A percentile compares a stretch with the other conserved stretches of the same genome.
Evolutionary conservation across 1,284 basidiomycete species (phyloP).

Genomic region (Leccinum griseonigrum): DNA sequence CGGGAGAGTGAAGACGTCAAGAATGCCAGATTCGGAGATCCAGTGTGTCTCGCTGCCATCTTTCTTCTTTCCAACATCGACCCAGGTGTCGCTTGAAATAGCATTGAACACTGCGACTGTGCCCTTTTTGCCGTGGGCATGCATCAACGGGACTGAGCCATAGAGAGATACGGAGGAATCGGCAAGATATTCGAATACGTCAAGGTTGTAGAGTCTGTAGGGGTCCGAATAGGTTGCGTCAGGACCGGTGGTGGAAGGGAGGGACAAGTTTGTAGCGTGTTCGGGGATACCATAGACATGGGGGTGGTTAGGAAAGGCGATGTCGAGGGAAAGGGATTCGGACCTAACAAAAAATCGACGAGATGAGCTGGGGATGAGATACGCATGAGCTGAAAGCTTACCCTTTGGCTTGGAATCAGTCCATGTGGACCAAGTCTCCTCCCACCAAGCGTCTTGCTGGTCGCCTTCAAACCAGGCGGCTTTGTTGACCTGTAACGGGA

Average conservation of each 20-base stretch:
- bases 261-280: slow-evolving; percentile 88
- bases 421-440: slow-evolving; percentile 85
- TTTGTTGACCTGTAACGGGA: slow-evolving; percentile 54
- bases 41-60: slow-evolving; percentile 80
- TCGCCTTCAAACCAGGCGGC: slow-evolving; percentile 88
- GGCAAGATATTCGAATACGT: slow-evolving; percentile 96
- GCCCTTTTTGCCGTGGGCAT: slow-evolving; percentile 83
- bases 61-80: slow-evolving; percentile 71
- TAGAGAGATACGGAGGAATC: slow-evolving; percentile 92
- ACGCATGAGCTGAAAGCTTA: slow-evolving; percentile 29
- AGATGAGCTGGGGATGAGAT: not conserved
- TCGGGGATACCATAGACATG: slow-evolving; percentile 96
- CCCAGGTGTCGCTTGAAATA: slow-evolving; percentile 93
- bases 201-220: slow-evolving; percentile 93
- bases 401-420: slow-evolving; percentile 96
- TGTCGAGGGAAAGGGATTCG: slow-evolving; percentile 90
- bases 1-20: slow-evolving; percentile 93
- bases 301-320: slow-evolving; percentile 88
- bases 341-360: slow-evolving; percentile 52
- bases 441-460: slow-evolving; percentile 81
- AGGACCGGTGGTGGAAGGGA: slow-evolving; percentile 81
- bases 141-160: slow-evolving; percentile 89
- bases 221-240: slow-evolving; percentile 80
- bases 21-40: slow-evolving; percentile 95
- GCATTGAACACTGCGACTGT: slow-evolving; percentile 92